phyloP scores from a whole-genome alignment of 1,284 basidiomycete species.

The Athelia sp. region DNA sequence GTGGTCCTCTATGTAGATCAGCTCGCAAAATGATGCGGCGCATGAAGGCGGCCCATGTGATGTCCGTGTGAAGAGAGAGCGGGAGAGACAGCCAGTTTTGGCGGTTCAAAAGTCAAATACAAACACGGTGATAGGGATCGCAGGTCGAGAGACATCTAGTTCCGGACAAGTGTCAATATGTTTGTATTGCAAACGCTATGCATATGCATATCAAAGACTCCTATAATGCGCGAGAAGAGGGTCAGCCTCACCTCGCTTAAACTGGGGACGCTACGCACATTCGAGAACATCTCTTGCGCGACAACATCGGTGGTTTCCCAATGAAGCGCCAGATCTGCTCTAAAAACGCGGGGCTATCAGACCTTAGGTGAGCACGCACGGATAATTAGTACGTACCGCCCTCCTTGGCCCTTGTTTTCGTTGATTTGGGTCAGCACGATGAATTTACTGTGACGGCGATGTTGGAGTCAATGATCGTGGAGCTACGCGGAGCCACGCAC shows the following conservation, averaged over 20 bases:
- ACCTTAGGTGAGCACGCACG: not conserved
- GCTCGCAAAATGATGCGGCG: too few species aligned
- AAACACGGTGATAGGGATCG: not conserved
- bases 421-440: conserved; percentile 78
- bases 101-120: too few species aligned
- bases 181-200: conserved; percentile 66
- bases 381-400: conserved; percentile 46
- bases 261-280: conserved; percentile 37
- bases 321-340: conserved; percentile 65
- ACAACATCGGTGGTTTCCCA: conserved; percentile 73
- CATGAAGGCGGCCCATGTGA: too few species aligned
- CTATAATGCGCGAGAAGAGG: conserved; percentile 28
- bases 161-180: conserved; percentile 30
- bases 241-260: conserved; percentile 1
- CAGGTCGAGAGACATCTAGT: not conserved
- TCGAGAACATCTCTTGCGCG: conserved; percentile 64
- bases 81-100: too few species aligned
- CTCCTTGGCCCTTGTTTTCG: conserved; percentile 77
- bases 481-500: conserved; percentile 39
- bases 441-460: conserved; percentile 56
- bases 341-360: conserved; percentile 15
- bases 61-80: too few species aligned
- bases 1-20: too few species aligned
- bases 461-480: not conserved
- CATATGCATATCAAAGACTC: conserved; percentile 73